Percentiles rank a stretch among this genome's conserved stretches.
phyloP scores from a whole-genome alignment of 257 asterid species.

The Lycium barbarum region DNA sequence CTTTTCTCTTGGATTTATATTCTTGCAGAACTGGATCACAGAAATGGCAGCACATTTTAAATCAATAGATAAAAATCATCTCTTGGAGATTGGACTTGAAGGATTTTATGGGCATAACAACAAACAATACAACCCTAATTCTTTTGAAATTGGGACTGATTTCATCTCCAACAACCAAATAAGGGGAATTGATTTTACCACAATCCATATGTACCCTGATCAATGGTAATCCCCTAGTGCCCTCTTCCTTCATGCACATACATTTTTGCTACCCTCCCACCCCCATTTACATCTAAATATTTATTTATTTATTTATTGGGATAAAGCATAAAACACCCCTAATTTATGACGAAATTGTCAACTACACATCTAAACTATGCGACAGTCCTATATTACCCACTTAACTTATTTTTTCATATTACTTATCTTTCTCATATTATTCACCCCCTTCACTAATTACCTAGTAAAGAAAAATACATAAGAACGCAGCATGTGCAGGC shows the following conservation, averaged over 20 bases:
- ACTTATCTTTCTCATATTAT: too few species aligned
- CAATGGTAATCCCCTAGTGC: slow-evolving; percentile 17
- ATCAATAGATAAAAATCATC: slow-evolving; percentile 28
- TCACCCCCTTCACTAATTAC: too few species aligned
- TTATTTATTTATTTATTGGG: too few species aligned
- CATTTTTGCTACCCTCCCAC: background rate
- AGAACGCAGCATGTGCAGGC: too few species aligned
- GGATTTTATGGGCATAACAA: slow-evolving; percentile 26
- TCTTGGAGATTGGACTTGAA: slow-evolving; percentile 33
- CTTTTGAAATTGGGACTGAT: slow-evolving; percentile 18
- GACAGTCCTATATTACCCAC: too few species aligned
- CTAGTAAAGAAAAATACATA: too few species aligned
- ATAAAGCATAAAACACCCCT: too few species aligned
- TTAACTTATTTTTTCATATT: too few species aligned
- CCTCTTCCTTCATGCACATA: background rate
- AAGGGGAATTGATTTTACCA: slow-evolving; percentile 26
- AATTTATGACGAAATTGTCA: too few species aligned
- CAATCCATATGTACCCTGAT: slow-evolving; percentile 29
- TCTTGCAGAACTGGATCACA: slow-evolving; percentile 15
- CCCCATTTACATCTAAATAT: too few species aligned
- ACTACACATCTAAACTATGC: too few species aligned
- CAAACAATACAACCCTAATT: slow-evolving; percentile 14
- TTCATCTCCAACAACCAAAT: slow-evolving; percentile 31
- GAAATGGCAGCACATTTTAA: slow-evolving; percentile 17
- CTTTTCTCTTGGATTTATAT: background rate